phyloP scores from a whole-genome alignment of 495 filamentous ascomycete species.

The Neurospora sp. region DNA sequence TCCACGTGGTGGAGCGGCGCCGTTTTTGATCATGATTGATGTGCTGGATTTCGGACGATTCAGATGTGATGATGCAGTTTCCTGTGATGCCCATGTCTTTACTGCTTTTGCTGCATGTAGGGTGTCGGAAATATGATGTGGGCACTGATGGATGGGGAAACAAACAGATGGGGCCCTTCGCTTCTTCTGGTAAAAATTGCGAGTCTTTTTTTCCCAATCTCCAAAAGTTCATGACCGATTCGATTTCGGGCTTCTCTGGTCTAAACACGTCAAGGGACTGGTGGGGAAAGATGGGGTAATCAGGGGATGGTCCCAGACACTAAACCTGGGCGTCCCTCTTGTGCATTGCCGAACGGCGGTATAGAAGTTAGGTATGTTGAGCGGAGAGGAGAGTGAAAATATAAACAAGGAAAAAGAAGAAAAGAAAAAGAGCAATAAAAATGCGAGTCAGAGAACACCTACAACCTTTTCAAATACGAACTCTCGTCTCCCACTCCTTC shows the following conservation, averaged over 20 bases:
- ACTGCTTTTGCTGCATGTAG: neutral
- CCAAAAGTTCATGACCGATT: neutral
- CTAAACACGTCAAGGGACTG: neutral
- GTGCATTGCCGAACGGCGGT: neutral
- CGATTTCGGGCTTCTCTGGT: neutral
- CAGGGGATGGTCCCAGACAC: neutral
- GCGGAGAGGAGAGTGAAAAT: neutral
- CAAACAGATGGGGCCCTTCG: neutral
- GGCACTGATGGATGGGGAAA: neutral
- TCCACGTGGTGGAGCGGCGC: neutral
- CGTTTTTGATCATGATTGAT: neutral
- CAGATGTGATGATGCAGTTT: neutral
- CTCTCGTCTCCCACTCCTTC: neutral
- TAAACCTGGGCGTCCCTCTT: neutral
- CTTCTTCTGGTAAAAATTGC: neutral
- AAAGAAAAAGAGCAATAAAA: neutral
- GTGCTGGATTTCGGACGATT: neutral
- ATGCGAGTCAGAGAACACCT: neutral
- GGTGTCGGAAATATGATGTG: neutral
- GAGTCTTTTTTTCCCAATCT: neutral
- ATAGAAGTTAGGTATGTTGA: neutral
- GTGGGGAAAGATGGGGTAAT: neutral
- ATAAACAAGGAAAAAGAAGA: neutral
- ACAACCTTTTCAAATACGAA: neutral
- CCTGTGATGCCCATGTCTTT: neutral